Evolutionary conservation across 23 red algal genomes (phyloP).

Genomic region (Pyropia haitanensis): DNA sequence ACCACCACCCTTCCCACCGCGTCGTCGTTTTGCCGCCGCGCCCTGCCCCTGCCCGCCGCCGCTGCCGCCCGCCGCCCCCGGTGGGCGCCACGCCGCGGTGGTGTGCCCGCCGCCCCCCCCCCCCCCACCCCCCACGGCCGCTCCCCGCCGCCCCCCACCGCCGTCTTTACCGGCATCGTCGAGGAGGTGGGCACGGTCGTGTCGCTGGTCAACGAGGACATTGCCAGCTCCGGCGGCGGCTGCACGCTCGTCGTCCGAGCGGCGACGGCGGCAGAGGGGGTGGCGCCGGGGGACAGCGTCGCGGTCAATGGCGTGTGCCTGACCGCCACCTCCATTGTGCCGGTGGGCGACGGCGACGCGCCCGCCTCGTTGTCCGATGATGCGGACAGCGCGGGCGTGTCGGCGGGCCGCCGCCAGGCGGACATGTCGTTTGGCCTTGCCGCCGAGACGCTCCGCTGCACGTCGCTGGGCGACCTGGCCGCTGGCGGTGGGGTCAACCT

Average conservation of each 20-base stretch:
- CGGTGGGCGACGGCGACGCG: background rate
- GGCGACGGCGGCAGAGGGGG: conserved; percentile 18
- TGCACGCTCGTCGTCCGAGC: conserved; percentile 17
- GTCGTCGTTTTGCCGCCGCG: no score
- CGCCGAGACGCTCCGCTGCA: conserved; percentile 89
- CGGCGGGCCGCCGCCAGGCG: background rate
- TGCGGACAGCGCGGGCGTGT: no score
- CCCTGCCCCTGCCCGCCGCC: no score
- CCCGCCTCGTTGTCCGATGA: no score
- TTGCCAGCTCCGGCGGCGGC: conserved; percentile 19
- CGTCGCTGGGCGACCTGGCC: conserved; percentile 57
- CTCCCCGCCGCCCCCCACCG: background rate
- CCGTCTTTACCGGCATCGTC: conserved; percentile 96
- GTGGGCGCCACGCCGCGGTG: no score
- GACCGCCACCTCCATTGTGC: conserved; percentile 41
- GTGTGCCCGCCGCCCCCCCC: background rate
- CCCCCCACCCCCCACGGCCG: background rate
- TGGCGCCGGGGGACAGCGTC: conserved; percentile 83
- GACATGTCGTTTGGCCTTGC: conserved; percentile 55
- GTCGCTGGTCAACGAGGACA: conserved; percentile 29
- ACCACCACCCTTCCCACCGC: no score
- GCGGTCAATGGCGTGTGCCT: conserved; percentile 92
- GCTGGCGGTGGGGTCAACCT: conserved; percentile 65
- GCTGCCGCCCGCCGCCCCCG: no score
- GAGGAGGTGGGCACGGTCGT: conserved; percentile 89